Evolutionary conservation across 2,329 filamentous ascomycete genomes (phyloP).

Genomic region (Exophiala sp.): DNA sequence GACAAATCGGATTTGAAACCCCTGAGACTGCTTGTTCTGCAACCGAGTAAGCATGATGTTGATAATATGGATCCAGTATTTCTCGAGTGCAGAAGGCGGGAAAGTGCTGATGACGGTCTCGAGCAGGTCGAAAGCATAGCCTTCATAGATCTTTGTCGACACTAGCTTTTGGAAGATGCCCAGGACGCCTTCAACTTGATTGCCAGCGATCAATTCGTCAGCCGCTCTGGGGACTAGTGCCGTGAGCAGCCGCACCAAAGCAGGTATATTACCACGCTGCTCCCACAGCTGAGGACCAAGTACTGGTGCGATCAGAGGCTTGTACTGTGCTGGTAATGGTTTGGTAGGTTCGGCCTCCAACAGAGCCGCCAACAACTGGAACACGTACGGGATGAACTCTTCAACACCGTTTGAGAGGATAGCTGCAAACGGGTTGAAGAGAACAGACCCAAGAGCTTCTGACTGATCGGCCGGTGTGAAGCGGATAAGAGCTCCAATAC

Average conservation of each 20-base stretch:
- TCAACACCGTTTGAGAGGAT: slow-evolving; percentile 80
- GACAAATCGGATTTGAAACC: slow-evolving; percentile 80
- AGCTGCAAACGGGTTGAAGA: slow-evolving; percentile 79
- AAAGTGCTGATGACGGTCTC: slow-evolving; percentile 74
- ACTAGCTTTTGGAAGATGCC: slow-evolving; percentile 93
- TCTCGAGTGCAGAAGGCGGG: slow-evolving; percentile 63
- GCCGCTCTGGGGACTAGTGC: slow-evolving; percentile 78
- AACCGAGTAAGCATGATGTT: slow-evolving; percentile 74
- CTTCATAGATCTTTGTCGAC: slow-evolving; percentile 75
- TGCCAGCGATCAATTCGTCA: slow-evolving; percentile 68
- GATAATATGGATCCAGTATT: slow-evolving; percentile 76
- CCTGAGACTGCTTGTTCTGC: slow-evolving; percentile 72
- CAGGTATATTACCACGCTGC: slow-evolving; percentile 86
- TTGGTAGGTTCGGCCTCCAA: slow-evolving; percentile 79
- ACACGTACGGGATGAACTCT: slow-evolving; percentile 94
- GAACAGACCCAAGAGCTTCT: slow-evolving; percentile 67
- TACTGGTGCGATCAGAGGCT: slow-evolving; percentile 71
- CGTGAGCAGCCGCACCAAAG: slow-evolving; percentile 76
- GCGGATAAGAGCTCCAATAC: slow-evolving; percentile 81
- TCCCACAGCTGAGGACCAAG: slow-evolving; percentile 86
- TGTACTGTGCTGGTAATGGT: slow-evolving; percentile 77
- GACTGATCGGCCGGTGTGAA: slow-evolving; percentile 63
- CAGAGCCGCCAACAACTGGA: slow-evolving; percentile 89
- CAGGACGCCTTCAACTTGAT: slow-evolving; percentile 83
- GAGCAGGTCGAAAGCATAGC: slow-evolving; percentile 82